phyloP scores from a whole-genome alignment of 179 eudicot genomes.

The Silene vulgaris region DNA sequence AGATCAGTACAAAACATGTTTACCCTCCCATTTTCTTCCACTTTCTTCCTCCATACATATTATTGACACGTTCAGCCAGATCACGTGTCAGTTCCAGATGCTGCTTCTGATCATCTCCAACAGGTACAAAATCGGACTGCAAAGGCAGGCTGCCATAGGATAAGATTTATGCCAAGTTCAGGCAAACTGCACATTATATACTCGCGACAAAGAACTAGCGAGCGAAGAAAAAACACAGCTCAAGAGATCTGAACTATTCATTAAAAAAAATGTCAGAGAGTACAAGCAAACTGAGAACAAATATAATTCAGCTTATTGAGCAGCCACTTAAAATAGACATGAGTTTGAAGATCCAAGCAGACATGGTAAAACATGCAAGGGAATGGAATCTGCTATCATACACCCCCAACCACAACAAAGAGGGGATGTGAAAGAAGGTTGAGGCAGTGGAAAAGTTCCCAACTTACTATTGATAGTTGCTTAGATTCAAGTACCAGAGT shows the following conservation, averaged over 20 bases:
- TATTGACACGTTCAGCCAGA: conserved; percentile 88
- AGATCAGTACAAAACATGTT: conserved; percentile 13
- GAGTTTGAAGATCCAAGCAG: neutral
- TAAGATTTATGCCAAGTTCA: conserved; percentile 57
- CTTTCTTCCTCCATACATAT: conserved; percentile 91
- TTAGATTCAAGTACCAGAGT: neutral
- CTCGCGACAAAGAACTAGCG: conserved; percentile 9
- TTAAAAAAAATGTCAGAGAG: neutral
- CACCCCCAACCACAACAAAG: neutral
- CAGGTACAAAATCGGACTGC: conserved; percentile 99
- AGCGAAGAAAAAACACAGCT: conserved; percentile 2
- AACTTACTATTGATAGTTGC: neutral
- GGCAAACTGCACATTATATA: conserved; percentile 27
- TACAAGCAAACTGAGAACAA: neutral
- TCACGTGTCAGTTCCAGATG: conserved; percentile 91
- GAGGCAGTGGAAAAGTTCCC: neutral
- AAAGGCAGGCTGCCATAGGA: conserved; percentile 55
- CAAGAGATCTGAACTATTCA: neutral
- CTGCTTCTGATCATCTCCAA: conserved; percentile 99
- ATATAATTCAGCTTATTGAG: neutral
- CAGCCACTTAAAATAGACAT: neutral
- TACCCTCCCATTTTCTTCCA: conserved; percentile 99
- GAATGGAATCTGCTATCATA: neutral
- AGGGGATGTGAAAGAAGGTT: neutral
- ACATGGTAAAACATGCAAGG: neutral